Conservation (phyloP, 768 basidiomycete species). For the Pleurotus tuoliensis region DNA sequence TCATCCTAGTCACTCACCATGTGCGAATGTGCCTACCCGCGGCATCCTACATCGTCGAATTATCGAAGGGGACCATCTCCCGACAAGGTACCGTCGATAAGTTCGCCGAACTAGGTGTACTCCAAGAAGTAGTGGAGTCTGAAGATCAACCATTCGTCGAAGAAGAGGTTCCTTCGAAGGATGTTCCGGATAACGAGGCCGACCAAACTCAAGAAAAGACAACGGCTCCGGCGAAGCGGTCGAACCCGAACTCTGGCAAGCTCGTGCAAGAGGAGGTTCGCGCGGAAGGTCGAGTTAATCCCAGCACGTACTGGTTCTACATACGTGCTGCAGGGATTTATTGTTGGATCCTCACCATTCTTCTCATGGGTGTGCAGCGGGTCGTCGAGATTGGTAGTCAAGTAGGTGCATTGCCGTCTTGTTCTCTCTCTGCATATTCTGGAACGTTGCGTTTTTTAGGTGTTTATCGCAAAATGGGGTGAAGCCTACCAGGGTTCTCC, state of each 20-base stretch:
- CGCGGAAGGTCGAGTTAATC: slow-evolving; percentile 62
- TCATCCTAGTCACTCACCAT: slow-evolving; percentile 84
- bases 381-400: slow-evolving; percentile 55
- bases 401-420: slow-evolving; percentile 27
- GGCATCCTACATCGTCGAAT: slow-evolving; percentile 64
- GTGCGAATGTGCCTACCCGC: slow-evolving; percentile 66
- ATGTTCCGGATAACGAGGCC: slow-evolving; percentile 27
- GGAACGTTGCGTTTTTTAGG: slow-evolving; percentile 27
- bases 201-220: slow-evolving; percentile 15
- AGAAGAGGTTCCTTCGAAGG: slow-evolving; percentile 12
- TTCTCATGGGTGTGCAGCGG: slow-evolving; percentile 51
- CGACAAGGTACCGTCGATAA: slow-evolving; percentile 49
- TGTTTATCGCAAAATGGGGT: slow-evolving; percentile 67
- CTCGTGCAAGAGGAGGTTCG: slow-evolving; percentile 59
- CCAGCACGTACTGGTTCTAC: slow-evolving; percentile 59
- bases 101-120: slow-evolving; percentile 36
- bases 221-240: slow-evolving; percentile 1
- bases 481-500: slow-evolving; percentile 51
- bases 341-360: slow-evolving; percentile 51
- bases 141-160: slow-evolving; percentile 39
- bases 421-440: background rate
- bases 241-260: slow-evolving; percentile 35
- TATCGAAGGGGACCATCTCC: slow-evolving; percentile 44
- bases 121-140: slow-evolving; percentile 40
- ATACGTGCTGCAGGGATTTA: slow-evolving; percentile 55